A percentile compares a stretch with the other conserved stretches of the same genome.
phyloP scores from a whole-genome alignment of 106 monocot species.

The Platanthera guangdongensis region DNA sequence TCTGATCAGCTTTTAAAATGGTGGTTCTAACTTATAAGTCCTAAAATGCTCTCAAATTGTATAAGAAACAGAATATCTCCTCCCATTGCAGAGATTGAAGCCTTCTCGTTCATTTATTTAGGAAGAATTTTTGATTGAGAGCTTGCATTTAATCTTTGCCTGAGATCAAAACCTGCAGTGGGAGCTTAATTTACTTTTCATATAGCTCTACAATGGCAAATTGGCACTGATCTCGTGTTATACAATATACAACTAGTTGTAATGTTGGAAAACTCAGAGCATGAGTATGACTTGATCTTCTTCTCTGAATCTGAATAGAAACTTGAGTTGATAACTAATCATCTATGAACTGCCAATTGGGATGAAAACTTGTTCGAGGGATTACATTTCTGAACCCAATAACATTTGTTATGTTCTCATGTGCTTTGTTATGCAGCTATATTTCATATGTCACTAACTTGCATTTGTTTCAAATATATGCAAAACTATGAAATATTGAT shows the following conservation, averaged over 20 bases:
- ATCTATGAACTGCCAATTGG: background rate
- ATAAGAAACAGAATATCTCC: background rate
- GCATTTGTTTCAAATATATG: too few species aligned
- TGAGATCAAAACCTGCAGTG: too few species aligned
- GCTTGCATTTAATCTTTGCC: too few species aligned
- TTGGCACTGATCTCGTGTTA: too few species aligned
- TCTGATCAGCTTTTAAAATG: background rate
- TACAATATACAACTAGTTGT: too few species aligned
- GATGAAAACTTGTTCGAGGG: background rate
- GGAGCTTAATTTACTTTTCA: background rate
- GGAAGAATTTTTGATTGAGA: too few species aligned
- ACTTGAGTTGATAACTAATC: background rate
- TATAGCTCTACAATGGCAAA: too few species aligned
- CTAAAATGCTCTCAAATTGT: background rate
- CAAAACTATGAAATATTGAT: too few species aligned
- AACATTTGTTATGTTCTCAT: background rate
- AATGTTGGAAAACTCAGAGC: too few species aligned
- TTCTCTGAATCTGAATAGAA: background rate
- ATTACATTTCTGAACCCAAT: background rate
- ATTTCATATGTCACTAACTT: conserved; percentile 25
- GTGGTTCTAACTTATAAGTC: background rate
- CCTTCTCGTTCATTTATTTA: too few species aligned
- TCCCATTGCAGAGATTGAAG: conserved; percentile 4
- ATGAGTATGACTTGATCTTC: background rate
- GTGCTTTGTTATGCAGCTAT: conserved; percentile 36